Conservation (phyloP, 495 filamentous ascomycete genomes). For the Cercophora newfieldiana region DNA sequence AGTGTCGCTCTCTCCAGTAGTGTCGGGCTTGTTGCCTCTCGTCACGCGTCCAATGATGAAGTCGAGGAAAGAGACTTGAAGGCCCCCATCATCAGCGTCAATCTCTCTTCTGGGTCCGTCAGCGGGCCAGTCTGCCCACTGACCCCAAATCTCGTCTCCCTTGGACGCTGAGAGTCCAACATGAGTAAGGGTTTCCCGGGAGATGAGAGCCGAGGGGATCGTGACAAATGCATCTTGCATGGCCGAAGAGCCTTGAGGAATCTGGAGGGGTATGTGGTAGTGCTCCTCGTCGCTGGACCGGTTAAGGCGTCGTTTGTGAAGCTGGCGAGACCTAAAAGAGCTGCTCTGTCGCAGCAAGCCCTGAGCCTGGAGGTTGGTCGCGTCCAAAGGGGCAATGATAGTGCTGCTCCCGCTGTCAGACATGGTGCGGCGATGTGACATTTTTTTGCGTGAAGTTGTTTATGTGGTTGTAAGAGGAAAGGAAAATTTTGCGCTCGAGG, state of each 20-base stretch:
- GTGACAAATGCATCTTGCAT: not conserved
- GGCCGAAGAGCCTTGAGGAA: constrained; percentile 1
- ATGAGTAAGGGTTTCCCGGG: not conserved
- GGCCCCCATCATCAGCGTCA: constrained; percentile 3
- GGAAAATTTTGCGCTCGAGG: constrained; percentile 6
- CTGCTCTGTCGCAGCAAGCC: not conserved
- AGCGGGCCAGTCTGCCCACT: constrained; percentile 24
- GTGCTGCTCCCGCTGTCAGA: not conserved
- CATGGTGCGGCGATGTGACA: constrained; percentile 3
- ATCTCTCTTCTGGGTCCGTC: constrained; percentile 1
- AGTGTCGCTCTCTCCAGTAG: constrained; percentile 2
- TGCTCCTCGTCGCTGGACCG: constrained; percentile 6
- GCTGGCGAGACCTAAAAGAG: not conserved
- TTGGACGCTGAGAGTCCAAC: constrained; percentile 5
- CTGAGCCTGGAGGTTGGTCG: not conserved
- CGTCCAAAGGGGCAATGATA: constrained; percentile 1
- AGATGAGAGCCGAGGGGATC: constrained; percentile 2
- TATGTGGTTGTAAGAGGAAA: constrained; percentile 7
- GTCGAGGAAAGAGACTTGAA: constrained; percentile 1
- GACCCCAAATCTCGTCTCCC: constrained; percentile 1
- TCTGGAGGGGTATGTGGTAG: constrained; percentile 5
- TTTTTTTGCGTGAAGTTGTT: constrained; percentile 2
- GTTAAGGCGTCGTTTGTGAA: not conserved
- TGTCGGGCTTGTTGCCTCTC: constrained; percentile 1
- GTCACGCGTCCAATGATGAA: constrained; percentile 1